Evolutionary conservation across 495 filamentous ascomycete genomes (phyloP).

Genomic region (Rhizodiscina lignyota): DNA sequence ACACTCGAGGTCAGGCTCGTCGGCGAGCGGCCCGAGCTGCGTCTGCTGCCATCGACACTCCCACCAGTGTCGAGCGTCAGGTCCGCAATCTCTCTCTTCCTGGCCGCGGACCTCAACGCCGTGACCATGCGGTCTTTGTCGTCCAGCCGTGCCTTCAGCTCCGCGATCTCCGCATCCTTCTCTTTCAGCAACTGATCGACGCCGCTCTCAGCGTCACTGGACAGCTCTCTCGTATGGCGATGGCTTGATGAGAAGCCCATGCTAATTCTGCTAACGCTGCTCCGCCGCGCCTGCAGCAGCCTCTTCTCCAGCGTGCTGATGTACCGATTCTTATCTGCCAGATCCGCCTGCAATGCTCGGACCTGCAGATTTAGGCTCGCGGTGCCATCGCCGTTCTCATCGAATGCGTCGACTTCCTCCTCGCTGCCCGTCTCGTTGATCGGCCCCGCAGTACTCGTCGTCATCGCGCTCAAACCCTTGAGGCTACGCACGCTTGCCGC

Average conservation of each 20-base stretch:
- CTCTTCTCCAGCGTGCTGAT: slow-evolving; percentile 86
- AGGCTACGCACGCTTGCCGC: neutral
- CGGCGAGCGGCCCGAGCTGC: slow-evolving; percentile 1
- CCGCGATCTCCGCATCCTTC: slow-evolving; percentile 86
- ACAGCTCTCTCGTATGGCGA: slow-evolving; percentile 19
- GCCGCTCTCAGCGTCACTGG: slow-evolving; percentile 52
- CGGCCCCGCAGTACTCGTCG: neutral
- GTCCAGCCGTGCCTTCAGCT: slow-evolving; percentile 74
- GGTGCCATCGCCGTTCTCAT: slow-evolving; percentile 73
- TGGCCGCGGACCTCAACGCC: slow-evolving; percentile 70
- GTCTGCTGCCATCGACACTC: slow-evolving; percentile 5
- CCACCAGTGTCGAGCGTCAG: slow-evolving; percentile 24
- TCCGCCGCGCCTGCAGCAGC: slow-evolving; percentile 75
- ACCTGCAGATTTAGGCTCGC: slow-evolving; percentile 71
- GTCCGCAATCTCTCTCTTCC: slow-evolving; percentile 77
- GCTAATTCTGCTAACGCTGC: slow-evolving; percentile 75
- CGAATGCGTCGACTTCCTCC: slow-evolving; percentile 48
- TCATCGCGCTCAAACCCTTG: slow-evolving; percentile 1
- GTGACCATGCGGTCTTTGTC: slow-evolving; percentile 92
- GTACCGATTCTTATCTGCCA: slow-evolving; percentile 90
- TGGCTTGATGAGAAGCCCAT: slow-evolving; percentile 37
- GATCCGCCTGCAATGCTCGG: slow-evolving; percentile 76
- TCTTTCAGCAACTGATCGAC: slow-evolving; percentile 55
- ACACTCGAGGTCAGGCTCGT: neutral
- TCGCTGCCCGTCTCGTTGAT: slow-evolving; percentile 10